phyloP scores from a whole-genome alignment of 2,329 filamentous ascomycete species.

The Ambrosiella cleistominuta region DNA sequence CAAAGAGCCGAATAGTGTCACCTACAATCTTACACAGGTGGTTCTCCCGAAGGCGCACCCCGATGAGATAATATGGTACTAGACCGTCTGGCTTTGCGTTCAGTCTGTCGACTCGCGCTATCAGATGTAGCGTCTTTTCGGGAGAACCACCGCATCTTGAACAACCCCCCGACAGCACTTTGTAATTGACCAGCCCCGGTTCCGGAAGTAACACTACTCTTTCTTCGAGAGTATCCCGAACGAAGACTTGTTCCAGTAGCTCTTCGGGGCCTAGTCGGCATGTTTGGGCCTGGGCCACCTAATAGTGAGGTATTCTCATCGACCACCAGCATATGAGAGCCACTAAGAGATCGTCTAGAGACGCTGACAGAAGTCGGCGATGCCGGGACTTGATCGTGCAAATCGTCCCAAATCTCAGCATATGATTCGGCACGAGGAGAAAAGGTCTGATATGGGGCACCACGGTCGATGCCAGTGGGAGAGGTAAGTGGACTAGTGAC shows the following conservation, averaged over 20 bases:
- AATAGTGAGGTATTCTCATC: conserved; percentile 18
- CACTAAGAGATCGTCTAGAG: neutral
- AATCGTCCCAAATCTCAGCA: conserved; percentile 72
- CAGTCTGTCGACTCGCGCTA: neutral
- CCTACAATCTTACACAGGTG: neutral
- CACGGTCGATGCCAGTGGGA: conserved; percentile 24
- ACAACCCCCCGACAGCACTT: conserved; percentile 33
- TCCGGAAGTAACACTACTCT: conserved; percentile 17
- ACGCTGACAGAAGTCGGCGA: conserved; percentile 15
- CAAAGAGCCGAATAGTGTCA: no score
- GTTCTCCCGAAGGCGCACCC: conserved; percentile 2
- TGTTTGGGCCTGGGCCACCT: conserved; percentile 15
- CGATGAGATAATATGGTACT: neutral
- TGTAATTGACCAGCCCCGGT: conserved; percentile 24
- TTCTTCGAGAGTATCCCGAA: conserved; percentile 17
- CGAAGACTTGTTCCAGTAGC: conserved; percentile 32
- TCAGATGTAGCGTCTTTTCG: neutral
- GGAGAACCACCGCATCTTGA: conserved; percentile 38
- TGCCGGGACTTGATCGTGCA: conserved; percentile 45
- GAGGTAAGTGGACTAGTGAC: conserved; percentile 15
- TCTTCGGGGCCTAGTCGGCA: conserved; percentile 36
- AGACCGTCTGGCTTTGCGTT: neutral
- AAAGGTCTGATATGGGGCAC: conserved; percentile 17
- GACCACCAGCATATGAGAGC: conserved; percentile 17
- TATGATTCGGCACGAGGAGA: conserved; percentile 27